These are phyloP conservation scores for Phaeosphaeriaceae sp. DNA, from an alignment of 2,329 filamentous ascomycete species.

Conservation along the genomic window DNA sequence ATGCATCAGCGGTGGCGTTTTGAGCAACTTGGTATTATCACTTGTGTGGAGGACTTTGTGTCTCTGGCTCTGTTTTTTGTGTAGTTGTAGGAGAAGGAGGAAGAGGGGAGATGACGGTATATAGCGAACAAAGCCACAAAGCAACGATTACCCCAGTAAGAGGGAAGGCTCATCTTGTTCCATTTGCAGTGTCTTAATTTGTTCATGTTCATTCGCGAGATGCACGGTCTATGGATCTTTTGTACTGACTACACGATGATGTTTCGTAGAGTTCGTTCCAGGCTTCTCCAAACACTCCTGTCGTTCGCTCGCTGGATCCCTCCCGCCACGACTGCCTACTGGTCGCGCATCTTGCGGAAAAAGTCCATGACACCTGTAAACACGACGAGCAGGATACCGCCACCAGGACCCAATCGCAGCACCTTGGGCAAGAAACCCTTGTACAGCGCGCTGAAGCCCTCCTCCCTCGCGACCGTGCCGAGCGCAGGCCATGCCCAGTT, in stretches of 20 bases:
- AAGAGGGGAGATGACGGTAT: not conserved
- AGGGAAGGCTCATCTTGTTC: slow-evolving; percentile 1
- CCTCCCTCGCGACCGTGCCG: slow-evolving; percentile 86
- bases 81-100: not conserved
- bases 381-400: slow-evolving; percentile 79
- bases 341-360: slow-evolving; percentile 74
- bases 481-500: slow-evolving; percentile 97
- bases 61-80: not conserved
- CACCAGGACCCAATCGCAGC: slow-evolving; percentile 74
- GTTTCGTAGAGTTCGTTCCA: not conserved
- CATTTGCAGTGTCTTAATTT: too few relatives aligned
- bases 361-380: slow-evolving; percentile 93
- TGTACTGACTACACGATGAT: not conserved
- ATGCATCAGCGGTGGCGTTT: slow-evolving; percentile 18
- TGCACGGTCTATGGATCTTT: slow-evolving; percentile 10
- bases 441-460: slow-evolving; percentile 90
- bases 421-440: slow-evolving; percentile 99
- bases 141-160: slow-evolving; percentile 8
- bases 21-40: not conserved
- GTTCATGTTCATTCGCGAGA: not conserved
- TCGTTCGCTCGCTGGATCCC: not conserved
- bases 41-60: not conserved
- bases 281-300: not conserved
- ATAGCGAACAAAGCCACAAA: slow-evolving; percentile 2
- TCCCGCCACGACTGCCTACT: not conserved